Conservation (phyloP, 768 basidiomycete genomes). For the Neoboletus brunneissimus region DNA sequence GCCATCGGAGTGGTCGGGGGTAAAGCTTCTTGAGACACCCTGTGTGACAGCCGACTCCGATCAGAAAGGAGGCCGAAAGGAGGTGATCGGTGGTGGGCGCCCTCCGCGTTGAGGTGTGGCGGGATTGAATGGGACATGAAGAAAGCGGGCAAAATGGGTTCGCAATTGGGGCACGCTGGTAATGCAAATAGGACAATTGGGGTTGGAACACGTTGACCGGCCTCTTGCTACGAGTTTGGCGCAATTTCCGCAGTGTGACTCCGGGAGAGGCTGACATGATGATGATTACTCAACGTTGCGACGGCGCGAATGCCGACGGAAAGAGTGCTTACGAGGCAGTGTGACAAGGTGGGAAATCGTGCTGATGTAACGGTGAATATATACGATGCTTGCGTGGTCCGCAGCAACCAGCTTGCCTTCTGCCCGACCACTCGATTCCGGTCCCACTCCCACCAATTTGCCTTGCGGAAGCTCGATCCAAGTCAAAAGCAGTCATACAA, state of each 20-base stretch:
- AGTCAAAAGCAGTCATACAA: slow-evolving; percentile 20
- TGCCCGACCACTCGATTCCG: slow-evolving; percentile 1
- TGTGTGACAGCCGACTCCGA: slow-evolving; percentile 15
- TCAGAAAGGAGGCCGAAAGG: slow-evolving; percentile 19
- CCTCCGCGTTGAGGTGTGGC: slow-evolving; percentile 10
- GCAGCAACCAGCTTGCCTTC: slow-evolving; percentile 24
- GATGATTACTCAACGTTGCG: slow-evolving; percentile 3
- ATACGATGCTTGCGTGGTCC: slow-evolving; percentile 35
- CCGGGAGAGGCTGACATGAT: slow-evolving; percentile 16
- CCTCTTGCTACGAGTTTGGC: neutral
- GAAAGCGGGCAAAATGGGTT: neutral
- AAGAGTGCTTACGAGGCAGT: slow-evolving; percentile 18
- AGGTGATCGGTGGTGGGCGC: slow-evolving; percentile 26
- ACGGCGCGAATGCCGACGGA: slow-evolving; percentile 19
- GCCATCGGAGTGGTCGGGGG: slow-evolving; percentile 6
- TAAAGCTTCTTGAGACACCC: slow-evolving; percentile 1
- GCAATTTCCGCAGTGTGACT: slow-evolving; percentile 20
- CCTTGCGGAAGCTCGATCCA: slow-evolving; percentile 9
- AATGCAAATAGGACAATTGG: neutral
- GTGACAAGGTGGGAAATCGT: slow-evolving; percentile 28
- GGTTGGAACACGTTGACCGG: neutral
- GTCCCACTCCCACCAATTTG: slow-evolving; percentile 1
- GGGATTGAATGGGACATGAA: slow-evolving; percentile 2
- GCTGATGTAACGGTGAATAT: slow-evolving; percentile 37
- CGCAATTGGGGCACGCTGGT: neutral